A percentile compares a stretch with the other conserved stretches of the same genome.
Conservation (phyloP, 2,329 filamentous ascomycete genomes). For the Talaromyces sp. region DNA sequence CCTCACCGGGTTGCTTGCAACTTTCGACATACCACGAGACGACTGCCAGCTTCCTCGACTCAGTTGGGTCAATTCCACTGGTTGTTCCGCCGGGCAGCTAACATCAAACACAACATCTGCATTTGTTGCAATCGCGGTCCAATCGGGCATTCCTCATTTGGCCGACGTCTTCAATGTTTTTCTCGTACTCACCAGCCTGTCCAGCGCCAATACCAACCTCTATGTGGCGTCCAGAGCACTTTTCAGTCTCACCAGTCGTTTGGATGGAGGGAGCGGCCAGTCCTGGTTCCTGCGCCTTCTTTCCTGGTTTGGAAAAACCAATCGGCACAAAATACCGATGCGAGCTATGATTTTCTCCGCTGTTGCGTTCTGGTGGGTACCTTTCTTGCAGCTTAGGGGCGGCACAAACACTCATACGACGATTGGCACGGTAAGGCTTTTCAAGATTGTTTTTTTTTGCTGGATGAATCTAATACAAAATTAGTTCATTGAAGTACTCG, state of each 20-base stretch:
- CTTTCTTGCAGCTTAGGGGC: conserved; percentile 32
- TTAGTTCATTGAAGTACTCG: conserved; percentile 37
- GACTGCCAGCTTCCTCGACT: conserved; percentile 17
- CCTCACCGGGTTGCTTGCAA: conserved; percentile 20
- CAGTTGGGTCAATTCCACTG: conserved; percentile 13
- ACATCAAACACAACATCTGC: conserved; percentile 13
- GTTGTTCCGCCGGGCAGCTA: not conserved
- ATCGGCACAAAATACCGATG: conserved; percentile 28
- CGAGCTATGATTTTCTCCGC: conserved; percentile 36
- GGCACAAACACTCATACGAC: conserved; percentile 10
- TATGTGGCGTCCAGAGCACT: conserved; percentile 31
- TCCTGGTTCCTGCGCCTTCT: conserved; percentile 15
- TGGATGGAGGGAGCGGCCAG: conserved; percentile 12
- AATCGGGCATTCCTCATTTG: conserved; percentile 17
- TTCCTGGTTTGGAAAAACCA: conserved; percentile 23
- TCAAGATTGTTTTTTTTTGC: too few species aligned
- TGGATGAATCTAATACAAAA: not conserved
- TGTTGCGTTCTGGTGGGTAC: conserved; percentile 37
- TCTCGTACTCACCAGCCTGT: conserved; percentile 26
- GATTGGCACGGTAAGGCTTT: conserved; percentile 12
- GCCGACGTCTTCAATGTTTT: conserved; percentile 22
- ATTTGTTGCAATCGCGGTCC: conserved; percentile 20
- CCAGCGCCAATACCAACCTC: conserved; percentile 28
- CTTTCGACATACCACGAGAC: conserved; percentile 20
- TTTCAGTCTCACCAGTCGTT: conserved; percentile 23